Evolutionary conservation across 2,329 filamentous ascomycete species (phyloP), one percentile per base, ranked within the genome.

Genomic region (Akanthomyces uredinophilus): DNA sequence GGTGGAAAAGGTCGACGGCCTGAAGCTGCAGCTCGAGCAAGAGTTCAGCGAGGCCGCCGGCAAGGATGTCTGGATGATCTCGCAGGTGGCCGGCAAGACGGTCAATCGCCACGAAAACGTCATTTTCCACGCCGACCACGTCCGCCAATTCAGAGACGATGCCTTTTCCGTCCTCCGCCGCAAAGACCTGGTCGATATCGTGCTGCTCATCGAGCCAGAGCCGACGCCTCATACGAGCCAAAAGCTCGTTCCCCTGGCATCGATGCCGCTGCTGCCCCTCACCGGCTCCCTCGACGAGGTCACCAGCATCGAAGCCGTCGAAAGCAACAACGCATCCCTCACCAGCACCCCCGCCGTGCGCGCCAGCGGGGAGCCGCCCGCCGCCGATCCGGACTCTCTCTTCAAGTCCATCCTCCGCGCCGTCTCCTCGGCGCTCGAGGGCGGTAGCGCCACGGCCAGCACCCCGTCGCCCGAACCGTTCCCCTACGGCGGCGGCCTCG

Each of bases 31-130:
- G 47, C 83, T 93, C 76, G 81, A 90, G n/a, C 78, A 86, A 32
- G 88, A 91, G 69, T 79, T 81, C 0, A 77, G 77, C 24, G 71
- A 76, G 11, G 68, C 72, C 2, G 65, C 74, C 2, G 70, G 70
- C 3, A 75, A 80, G 18, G 74, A 81, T 11, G 73, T 77, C 29
- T 92, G 89, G 81, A 83, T 88, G 61, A 87, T 98, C 47, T 90
- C 89, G 62, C 89, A 90, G 50, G 87, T 96, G 65, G 92, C 91
- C 47, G 91, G 89, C 67, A 83, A 93, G 46, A 84, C 89, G 1
- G 80, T 99, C 4, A 94, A 94, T 4, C 88, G 90, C 53, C 92
- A 98, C 70, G 94, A 98, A 74, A 90, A 88, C 66, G 86, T 97
- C 22, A 90, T 91, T 71, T 84, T 98, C 65, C 83, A 89, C 52